Percentiles rank a stretch among this genome's conserved stretches.
These are phyloP conservation scores for Torrubiella hemipterigena DNA, from an alignment of 2,329 filamentous ascomycete genomes.

Conservation along the genomic window DNA sequence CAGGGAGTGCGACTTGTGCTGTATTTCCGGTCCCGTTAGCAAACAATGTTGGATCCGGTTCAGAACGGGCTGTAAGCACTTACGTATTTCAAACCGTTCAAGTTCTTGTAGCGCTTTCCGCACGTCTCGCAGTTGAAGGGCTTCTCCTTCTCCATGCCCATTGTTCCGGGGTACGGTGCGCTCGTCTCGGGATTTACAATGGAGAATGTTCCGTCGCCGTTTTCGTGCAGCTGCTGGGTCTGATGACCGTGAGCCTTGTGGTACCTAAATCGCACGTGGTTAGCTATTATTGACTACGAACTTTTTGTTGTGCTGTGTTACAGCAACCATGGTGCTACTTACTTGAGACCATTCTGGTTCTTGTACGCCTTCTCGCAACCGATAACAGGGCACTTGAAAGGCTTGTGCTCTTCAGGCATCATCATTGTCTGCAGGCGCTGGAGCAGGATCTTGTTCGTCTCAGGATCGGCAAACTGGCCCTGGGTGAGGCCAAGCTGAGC, in stretches of 20 bases:
- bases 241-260: slow-evolving; percentile 83
- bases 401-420: slow-evolving; percentile 85
- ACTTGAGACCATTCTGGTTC: slow-evolving; percentile 98
- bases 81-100: slow-evolving; percentile 95
- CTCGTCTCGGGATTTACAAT: slow-evolving; percentile 96
- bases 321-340: too few species aligned
- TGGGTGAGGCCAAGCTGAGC: slow-evolving; percentile 65
- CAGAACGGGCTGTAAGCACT: slow-evolving; percentile 17
- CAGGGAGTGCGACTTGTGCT: slow-evolving; percentile 72
- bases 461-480: slow-evolving; percentile 66
- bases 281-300: too few species aligned
- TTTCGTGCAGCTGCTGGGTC: slow-evolving; percentile 92
- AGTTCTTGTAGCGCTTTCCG: slow-evolving; percentile 97
- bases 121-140: slow-evolving; percentile 95
- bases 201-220: slow-evolving; percentile 92
- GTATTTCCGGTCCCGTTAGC: too few species aligned
- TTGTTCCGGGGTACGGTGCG: slow-evolving; percentile 83
- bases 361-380: slow-evolving; percentile 99
- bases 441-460: slow-evolving; percentile 50
- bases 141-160: slow-evolving; percentile 99
- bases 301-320: too few species aligned
- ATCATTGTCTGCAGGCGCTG: slow-evolving; percentile 48
- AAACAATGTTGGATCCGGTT: too few species aligned
- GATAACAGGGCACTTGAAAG: slow-evolving; percentile 94
- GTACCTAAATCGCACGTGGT: too few species aligned